Evolutionary conservation across 2,329 filamentous ascomycete species (phyloP).

Genomic region (Alternaria brassicicola): DNA sequence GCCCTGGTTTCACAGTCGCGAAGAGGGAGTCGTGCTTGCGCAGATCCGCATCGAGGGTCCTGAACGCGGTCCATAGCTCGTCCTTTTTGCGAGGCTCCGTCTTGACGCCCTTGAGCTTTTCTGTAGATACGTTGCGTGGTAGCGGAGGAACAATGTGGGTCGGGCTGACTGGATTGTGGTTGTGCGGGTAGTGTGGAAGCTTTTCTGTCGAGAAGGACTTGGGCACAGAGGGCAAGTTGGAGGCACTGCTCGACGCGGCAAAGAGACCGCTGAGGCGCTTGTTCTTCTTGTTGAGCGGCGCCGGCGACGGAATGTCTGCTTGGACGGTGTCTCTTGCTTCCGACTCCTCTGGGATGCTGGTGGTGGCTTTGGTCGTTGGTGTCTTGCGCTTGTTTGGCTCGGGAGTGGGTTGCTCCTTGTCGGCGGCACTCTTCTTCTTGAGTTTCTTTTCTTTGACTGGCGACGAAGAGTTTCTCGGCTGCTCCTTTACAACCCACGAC

Average conservation of each 20-base stretch:
- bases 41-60: conserved; percentile 70
- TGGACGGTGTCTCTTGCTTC: conserved; percentile 29
- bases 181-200: conserved; percentile 47
- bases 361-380: conserved; percentile 20
- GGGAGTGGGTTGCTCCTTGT: conserved; percentile 22
- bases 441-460: conserved; percentile 24
- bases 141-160: conserved; percentile 50
- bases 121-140: conserved; percentile 50
- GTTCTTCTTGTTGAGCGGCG: conserved; percentile 43
- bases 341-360: conserved; percentile 42
- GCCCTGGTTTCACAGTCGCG: background rate
- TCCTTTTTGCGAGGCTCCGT: conserved; percentile 64
- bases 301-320: conserved; percentile 29
- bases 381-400: conserved; percentile 38
- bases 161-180: conserved; percentile 42
- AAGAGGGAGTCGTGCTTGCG: conserved; percentile 59
- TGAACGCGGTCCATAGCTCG: conserved; percentile 72
- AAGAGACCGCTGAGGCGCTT: conserved; percentile 46
- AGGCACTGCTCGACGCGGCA: conserved; percentile 33
- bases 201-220: conserved; percentile 59
- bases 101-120: conserved; percentile 49
- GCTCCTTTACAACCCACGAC: conserved; percentile 42
- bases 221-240: conserved; percentile 51
- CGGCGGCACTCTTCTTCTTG: conserved; percentile 23
- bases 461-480: conserved; percentile 19